Evolutionary conservation across 1,139 yeast species (phyloP).

Genomic region (Meyerozyma smithsonii): DNA sequence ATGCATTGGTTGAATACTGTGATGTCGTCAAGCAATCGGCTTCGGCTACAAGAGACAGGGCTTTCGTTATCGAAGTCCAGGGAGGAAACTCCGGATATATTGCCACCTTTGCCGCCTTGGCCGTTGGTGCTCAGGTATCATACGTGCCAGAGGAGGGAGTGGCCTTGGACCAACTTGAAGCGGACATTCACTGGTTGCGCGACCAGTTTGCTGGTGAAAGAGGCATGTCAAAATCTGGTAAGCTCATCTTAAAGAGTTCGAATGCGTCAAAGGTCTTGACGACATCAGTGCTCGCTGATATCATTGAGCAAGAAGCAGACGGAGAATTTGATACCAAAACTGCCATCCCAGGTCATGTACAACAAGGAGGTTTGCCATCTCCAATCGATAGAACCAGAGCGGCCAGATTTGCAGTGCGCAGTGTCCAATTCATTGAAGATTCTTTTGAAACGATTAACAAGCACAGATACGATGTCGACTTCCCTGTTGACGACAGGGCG

Average conservation of each 20-base stretch:
- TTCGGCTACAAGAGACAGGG: conserved; percentile 72
- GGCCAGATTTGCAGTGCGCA: conserved; percentile 82
- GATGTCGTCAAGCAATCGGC: conserved; percentile 79
- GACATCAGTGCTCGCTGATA: conserved; percentile 76
- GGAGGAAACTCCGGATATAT: conserved; percentile 82
- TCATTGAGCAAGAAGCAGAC: conserved; percentile 71
- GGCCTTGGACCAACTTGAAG: conserved; percentile 51
- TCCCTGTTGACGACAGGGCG: conserved; percentile 28
- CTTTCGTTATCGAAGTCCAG: conserved; percentile 79
- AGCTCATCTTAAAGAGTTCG: conserved; percentile 79
- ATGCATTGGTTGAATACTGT: conserved; percentile 69
- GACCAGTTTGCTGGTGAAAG: conserved; percentile 53
- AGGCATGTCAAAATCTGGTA: conserved; percentile 71
- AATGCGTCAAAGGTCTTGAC: conserved; percentile 79
- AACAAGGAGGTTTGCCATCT: conserved; percentile 95
- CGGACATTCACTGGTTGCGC: conserved; percentile 55
- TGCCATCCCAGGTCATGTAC: conserved; percentile 97
- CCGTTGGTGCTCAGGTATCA: conserved; percentile 70
- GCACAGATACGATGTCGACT: conserved; percentile 27
- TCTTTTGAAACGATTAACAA: conserved; percentile 14
- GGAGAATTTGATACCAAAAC: conserved; percentile 86
- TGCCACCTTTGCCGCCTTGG: conserved; percentile 64
- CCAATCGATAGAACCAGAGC: conserved; percentile 93
- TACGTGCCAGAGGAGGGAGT: conserved; percentile 74
- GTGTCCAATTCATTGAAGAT: conserved; percentile 80